Conservation (phyloP, 495 filamentous ascomycete genomes). For the Neurospora sp. region DNA sequence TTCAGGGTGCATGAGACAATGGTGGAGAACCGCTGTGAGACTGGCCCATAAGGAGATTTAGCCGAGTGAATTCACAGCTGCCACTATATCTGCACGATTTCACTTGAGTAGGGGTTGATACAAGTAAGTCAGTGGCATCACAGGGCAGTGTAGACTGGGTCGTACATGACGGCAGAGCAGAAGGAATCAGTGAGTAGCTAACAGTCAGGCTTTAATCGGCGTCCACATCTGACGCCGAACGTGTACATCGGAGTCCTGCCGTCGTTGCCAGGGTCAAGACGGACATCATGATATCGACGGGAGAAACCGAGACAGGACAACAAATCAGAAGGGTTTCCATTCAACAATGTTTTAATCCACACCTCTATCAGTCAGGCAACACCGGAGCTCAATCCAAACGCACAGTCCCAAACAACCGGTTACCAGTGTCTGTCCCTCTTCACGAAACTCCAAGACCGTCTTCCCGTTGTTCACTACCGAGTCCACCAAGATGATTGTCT, state of each 20-base stretch:
- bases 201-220: neutral
- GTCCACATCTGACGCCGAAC: neutral
- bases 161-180: neutral
- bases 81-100: neutral
- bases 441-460: slow-evolving; percentile 42
- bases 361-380: neutral
- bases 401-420: slow-evolving; percentile 51
- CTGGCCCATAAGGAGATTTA: neutral
- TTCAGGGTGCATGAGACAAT: neutral
- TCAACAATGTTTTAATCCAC: neutral
- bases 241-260: neutral
- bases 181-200: neutral
- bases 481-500: slow-evolving; percentile 48
- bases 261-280: neutral
- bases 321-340: neutral
- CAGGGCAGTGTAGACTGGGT: too few relatives aligned
- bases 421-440: slow-evolving; percentile 47
- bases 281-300: neutral
- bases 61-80: neutral
- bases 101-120: too few relatives aligned
- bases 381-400: slow-evolving; percentile 5
- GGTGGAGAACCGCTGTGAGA: neutral
- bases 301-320: neutral
- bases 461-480: slow-evolving; percentile 52
- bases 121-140: too few relatives aligned